These are phyloP conservation scores for Gaeumannomyces tritici DNA, from an alignment of 2,329 filamentous ascomycete species.

Conservation along the genomic window DNA sequence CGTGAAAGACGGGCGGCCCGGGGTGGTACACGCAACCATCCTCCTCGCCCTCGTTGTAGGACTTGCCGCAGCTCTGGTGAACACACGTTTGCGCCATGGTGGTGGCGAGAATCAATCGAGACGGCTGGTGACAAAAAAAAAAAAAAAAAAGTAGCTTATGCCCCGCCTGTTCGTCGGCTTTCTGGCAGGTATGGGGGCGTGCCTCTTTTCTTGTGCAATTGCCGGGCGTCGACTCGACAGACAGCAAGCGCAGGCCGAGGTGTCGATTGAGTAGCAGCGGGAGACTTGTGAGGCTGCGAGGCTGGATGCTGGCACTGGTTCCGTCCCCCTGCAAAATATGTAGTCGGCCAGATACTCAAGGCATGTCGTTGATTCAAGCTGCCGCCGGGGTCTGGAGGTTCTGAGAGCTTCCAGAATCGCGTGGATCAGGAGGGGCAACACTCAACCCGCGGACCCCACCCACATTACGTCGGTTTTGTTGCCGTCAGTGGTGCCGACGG, in stretches of 20 bases:
- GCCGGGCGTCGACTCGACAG: no score
- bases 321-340: not conserved
- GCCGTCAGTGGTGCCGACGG: no score
- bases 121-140: not conserved
- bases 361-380: not conserved
- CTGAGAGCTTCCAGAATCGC: slow-evolving; percentile 14
- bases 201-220: not conserved
- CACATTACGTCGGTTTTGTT: not conserved
- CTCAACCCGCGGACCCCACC: not conserved
- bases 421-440: not conserved
- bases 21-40: slow-evolving; percentile 90
- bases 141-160: not conserved
- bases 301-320: not conserved
- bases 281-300: no score
- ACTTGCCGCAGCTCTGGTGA: slow-evolving; percentile 90
- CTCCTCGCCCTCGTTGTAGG: slow-evolving; percentile 62
- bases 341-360: not conserved
- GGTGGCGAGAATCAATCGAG: not conserved
- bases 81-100: slow-evolving; percentile 78
- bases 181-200: not conserved
- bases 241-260: no score
- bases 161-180: not conserved
- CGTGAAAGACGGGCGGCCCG: slow-evolving; percentile 88
- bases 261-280: not conserved
- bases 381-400: slow-evolving; percentile 3